Evolutionary conservation across 192 early-diverging fungal genomes (phyloP).

Genomic region (Geosiphon pyriformis): DNA sequence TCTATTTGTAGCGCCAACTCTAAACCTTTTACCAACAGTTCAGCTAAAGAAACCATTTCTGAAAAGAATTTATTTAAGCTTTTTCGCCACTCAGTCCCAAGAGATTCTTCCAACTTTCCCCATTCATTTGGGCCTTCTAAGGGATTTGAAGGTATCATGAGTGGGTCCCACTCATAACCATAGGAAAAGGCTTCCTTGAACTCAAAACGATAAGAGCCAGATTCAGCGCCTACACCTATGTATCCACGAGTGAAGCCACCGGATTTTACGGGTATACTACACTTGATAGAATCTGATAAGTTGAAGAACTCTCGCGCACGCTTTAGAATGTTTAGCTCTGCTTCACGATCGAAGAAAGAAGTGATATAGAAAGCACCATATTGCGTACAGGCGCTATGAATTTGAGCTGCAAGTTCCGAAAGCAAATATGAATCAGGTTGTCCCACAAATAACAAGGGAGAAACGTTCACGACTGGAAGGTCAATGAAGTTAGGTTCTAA

Average conservation of each 20-base stretch:
- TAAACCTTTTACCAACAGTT: slow-evolving; percentile 37
- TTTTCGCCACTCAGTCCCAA: slow-evolving; percentile 14
- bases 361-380: slow-evolving; percentile 40
- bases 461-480: slow-evolving; percentile 36
- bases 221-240: slow-evolving; percentile 40
- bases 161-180: slow-evolving; percentile 39
- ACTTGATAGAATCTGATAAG: slow-evolving; percentile 31
- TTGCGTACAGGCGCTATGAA: slow-evolving; percentile 28
- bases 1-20: slow-evolving; percentile 35
- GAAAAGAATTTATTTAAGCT: slow-evolving; percentile 36
- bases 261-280: slow-evolving; percentile 30
- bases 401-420: slow-evolving; percentile 20
- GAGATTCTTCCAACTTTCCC: slow-evolving; percentile 29
- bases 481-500: too few relatives aligned
- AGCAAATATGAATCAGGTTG: slow-evolving; percentile 2
- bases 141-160: slow-evolving; percentile 31
- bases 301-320: slow-evolving; percentile 32
- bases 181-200: slow-evolving; percentile 58
- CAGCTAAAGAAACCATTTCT: slow-evolving; percentile 34
- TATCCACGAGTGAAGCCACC: slow-evolving; percentile 46
- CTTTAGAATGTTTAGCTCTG: slow-evolving; percentile 21
- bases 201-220: slow-evolving; percentile 49
- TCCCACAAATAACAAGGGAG: slow-evolving; percentile 12
- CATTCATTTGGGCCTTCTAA: slow-evolving; percentile 53
- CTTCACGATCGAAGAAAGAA: slow-evolving; percentile 21